Percentiles rank a stretch among this genome's conserved stretches.
Conservation (phyloP, 139 green algal genomes). For the Chlamydomonas sp. region DNA sequence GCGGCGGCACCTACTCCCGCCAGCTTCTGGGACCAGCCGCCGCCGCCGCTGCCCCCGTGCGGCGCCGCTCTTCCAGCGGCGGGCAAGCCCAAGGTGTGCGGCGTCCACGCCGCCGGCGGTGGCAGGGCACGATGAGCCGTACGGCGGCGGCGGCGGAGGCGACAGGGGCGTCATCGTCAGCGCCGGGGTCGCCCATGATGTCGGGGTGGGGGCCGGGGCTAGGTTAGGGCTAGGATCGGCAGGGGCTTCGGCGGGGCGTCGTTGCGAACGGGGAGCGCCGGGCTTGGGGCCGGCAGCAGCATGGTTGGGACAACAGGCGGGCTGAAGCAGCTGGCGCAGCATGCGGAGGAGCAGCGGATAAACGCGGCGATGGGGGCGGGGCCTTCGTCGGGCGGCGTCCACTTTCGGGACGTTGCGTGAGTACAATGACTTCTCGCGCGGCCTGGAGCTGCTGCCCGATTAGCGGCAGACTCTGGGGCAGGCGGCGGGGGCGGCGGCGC, state of each 20-base stretch:
- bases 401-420: slow-evolving; percentile 20
- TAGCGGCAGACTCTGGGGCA: neutral
- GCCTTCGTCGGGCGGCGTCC: neutral
- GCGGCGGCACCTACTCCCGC: slow-evolving; percentile 33
- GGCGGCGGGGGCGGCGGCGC: neutral
- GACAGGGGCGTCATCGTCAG: neutral
- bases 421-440: slow-evolving; percentile 26
- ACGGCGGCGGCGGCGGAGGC: neutral
- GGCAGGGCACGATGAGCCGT: slow-evolving; percentile 22
- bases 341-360: slow-evolving; percentile 13
- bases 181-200: neutral
- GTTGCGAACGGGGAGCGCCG: slow-evolving; percentile 14
- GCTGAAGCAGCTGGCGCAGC: slow-evolving; percentile 11
- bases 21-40: slow-evolving; percentile 37
- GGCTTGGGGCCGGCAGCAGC: neutral
- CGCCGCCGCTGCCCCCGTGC: slow-evolving; percentile 37
- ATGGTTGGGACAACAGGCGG: slow-evolving; percentile 27
- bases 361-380: slow-evolving; percentile 9
- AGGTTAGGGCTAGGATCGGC: too few relatives aligned
- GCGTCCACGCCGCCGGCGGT: neutral
- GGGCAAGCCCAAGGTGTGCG: neutral
- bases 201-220: too few relatives aligned
- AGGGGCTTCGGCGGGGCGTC: neutral
- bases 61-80: slow-evolving; percentile 3
- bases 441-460: slow-evolving; percentile 17